Evolutionary conservation across 148 eudicot genomes (phyloP).

Genomic region (Simmondsia chinensis): DNA sequence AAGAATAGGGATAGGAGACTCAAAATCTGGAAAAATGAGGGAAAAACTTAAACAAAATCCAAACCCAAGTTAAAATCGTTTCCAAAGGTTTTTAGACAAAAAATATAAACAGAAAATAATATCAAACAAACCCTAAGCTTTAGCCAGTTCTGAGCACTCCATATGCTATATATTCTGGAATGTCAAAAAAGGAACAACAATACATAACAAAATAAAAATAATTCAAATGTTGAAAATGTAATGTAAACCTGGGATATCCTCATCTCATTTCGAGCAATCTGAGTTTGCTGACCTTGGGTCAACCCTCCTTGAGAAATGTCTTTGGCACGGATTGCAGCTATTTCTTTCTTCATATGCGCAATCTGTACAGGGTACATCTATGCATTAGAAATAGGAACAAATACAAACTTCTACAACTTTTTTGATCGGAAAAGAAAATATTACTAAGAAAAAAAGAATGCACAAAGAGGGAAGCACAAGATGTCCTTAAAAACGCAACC

Average conservation of each 20-base stretch:
- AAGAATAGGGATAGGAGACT: no score
- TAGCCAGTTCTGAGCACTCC: no score
- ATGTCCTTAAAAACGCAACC: no score
- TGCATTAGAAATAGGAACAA: background rate
- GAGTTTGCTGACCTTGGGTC: constrained; percentile 99
- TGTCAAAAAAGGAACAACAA: constrained; percentile 4
- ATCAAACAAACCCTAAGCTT: no score
- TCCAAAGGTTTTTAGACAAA: no score
- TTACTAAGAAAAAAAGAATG: no score
- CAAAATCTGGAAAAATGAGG: constrained; percentile 6
- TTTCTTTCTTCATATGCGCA: constrained; percentile 98
- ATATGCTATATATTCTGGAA: no score
- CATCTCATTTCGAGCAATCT: constrained; percentile 98
- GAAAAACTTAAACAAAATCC: no score
- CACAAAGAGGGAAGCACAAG: no score
- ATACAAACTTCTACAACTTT: no score
- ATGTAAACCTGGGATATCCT: constrained; percentile 73
- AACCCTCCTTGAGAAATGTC: constrained; percentile 99
- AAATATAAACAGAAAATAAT: background rate
- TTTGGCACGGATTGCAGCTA: constrained; percentile 90
- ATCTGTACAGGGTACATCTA: constrained; percentile 35
- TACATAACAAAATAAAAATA: background rate
- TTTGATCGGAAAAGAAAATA: no score
- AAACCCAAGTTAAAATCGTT: no score
- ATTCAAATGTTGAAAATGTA: background rate